Percentiles rank a stretch among this genome's conserved stretches.
Conservation (phyloP, 192 early-diverging fungal species). For the Coemansia sp. region DNA sequence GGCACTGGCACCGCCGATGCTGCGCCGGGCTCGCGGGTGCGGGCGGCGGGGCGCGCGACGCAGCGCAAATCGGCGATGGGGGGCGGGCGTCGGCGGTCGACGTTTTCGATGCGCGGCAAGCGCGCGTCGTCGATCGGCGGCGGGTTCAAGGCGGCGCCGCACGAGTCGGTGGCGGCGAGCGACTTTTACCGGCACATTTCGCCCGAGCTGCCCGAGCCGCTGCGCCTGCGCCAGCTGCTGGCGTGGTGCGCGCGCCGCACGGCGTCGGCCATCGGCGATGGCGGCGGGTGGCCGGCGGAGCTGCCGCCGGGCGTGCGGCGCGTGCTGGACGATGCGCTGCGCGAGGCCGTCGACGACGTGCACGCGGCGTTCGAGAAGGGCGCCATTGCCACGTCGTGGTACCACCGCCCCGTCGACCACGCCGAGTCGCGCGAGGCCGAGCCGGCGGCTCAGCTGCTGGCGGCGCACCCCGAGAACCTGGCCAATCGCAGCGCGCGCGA, state of each 20-base stretch:
- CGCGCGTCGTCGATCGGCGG: slow-evolving; percentile 63
- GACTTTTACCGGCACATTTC: slow-evolving; percentile 74
- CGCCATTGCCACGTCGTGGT: slow-evolving; percentile 54
- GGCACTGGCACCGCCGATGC: neutral
- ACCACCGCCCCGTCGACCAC: slow-evolving; percentile 36
- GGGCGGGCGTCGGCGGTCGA: slow-evolving; percentile 55
- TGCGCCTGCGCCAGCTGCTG: slow-evolving; percentile 68
- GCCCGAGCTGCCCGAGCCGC: slow-evolving; percentile 65
- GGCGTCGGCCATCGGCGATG: neutral
- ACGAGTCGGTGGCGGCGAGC: slow-evolving; percentile 56
- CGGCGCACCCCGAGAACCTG: slow-evolving; percentile 43
- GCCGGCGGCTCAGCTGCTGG: neutral
- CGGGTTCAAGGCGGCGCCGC: slow-evolving; percentile 62
- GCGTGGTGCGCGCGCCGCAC: slow-evolving; percentile 66
- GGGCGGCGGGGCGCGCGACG: neutral
- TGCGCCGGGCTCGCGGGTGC: neutral
- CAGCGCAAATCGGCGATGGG: slow-evolving; percentile 40
- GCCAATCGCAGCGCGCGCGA: slow-evolving; percentile 37
- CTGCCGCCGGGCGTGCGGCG: slow-evolving; percentile 18
- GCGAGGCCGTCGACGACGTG: slow-evolving; percentile 46
- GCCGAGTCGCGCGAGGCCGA: slow-evolving; percentile 9
- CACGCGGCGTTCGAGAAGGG: slow-evolving; percentile 49
- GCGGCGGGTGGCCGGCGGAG: slow-evolving; percentile 20
- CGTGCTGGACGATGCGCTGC: slow-evolving; percentile 31
- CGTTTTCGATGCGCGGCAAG: slow-evolving; percentile 60